These are phyloP conservation scores for Tolypocladium amazonense DNA, from an alignment of 2,329 filamentous ascomycete species.

Conservation along the genomic window DNA sequence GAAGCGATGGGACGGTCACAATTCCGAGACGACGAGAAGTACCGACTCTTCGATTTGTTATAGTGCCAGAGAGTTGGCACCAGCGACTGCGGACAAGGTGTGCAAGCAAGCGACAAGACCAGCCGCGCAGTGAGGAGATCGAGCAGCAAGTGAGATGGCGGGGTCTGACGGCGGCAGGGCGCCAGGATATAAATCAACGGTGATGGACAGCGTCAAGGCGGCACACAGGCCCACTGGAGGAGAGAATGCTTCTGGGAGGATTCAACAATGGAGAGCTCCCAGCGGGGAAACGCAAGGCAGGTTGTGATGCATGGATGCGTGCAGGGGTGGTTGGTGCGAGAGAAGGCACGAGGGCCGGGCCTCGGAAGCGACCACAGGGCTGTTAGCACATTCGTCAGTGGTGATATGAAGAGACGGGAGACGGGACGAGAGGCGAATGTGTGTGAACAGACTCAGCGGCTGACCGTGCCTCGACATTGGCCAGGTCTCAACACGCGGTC, in stretches of 20 bases:
- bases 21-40: not conserved
- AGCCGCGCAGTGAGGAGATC: not conserved
- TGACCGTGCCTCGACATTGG: conserved; percentile 44
- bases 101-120: not conserved
- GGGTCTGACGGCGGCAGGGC: not conserved
- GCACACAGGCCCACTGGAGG: conserved; percentile 1
- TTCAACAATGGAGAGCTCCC: conserved; percentile 1
- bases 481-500: conserved; percentile 19
- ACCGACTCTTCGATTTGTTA: not conserved
- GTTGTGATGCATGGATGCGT: conserved; percentile 7
- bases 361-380: not conserved
- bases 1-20: not conserved
- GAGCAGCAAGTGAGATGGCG: not conserved
- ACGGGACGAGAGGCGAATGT: conserved; percentile 9
- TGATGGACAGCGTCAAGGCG: conserved; percentile 8
- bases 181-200: conserved; percentile 5
- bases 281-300: conserved; percentile 12
- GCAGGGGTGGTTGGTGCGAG: not conserved
- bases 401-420: conserved; percentile 2
- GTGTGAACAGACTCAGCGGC: conserved; percentile 26
- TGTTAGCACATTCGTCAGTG: not conserved
- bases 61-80: not conserved
- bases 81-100: not conserved
- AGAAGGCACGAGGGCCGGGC: not conserved
- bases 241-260: not conserved